Conservation (phyloP, 345 rosid genomes). For the Trapa bicornis region DNA sequence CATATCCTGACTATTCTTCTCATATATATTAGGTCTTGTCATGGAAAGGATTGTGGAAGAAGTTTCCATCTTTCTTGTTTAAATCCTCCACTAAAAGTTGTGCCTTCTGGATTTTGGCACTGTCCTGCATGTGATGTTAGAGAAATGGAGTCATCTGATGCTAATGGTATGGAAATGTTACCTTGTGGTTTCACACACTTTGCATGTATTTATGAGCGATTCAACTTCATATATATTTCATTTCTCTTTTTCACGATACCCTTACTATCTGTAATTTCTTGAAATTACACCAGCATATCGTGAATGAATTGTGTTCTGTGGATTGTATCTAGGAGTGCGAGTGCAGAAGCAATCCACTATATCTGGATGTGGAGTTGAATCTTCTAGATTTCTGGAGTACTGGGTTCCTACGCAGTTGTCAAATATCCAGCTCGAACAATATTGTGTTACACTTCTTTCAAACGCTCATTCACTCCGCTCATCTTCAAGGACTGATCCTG, state of each 20-base stretch:
- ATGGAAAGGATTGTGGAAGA: slow-evolving; percentile 37
- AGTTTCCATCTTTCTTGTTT: slow-evolving; percentile 39
- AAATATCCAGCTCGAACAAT: slow-evolving; percentile 77
- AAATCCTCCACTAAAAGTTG: slow-evolving; percentile 24
- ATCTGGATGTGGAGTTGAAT: slow-evolving; percentile 30
- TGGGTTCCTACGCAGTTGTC: slow-evolving; percentile 89
- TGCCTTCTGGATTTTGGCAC: slow-evolving; percentile 39
- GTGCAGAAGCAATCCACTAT: slow-evolving; percentile 27
- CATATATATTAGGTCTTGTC: slow-evolving; percentile 27
- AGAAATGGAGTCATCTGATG: slow-evolving; percentile 22
- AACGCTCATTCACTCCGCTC: slow-evolving; percentile 47
- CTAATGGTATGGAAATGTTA: slow-evolving; percentile 22
- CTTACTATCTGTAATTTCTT: background rate
- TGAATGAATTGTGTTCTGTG: background rate
- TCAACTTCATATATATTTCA: slow-evolving; percentile 1
- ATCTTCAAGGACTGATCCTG: slow-evolving; percentile 37
- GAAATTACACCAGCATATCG: background rate
- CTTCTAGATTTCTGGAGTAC: slow-evolving; percentile 55
- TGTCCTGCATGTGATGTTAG: slow-evolving; percentile 33
- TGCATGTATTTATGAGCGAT: background rate
- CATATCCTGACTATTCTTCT: background rate
- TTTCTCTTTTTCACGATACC: background rate
- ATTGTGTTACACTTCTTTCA: slow-evolving; percentile 58
- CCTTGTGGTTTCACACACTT: background rate
- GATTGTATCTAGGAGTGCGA: slow-evolving; percentile 11